phyloP scores from a whole-genome alignment of 2,329 filamentous ascomycete genomes.

The Aureobasidium subglaciale region DNA sequence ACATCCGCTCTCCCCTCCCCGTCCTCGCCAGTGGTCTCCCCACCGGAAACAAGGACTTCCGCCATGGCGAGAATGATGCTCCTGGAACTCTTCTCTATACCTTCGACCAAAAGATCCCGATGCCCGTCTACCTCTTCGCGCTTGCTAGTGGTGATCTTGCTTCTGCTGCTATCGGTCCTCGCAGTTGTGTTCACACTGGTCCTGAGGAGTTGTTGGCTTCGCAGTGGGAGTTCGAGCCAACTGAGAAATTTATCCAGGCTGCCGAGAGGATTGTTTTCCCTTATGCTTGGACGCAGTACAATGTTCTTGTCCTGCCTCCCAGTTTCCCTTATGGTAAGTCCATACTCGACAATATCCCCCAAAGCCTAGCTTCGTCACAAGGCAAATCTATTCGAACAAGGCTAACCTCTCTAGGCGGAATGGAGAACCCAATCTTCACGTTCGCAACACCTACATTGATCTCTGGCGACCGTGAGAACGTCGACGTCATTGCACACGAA shows the following conservation, averaged over 20 bases:
- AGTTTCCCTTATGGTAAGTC: slow-evolving; percentile 87
- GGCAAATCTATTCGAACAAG: too few species aligned
- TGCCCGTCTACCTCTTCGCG: slow-evolving; percentile 92
- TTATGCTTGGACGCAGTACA: slow-evolving; percentile 93
- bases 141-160: slow-evolving; percentile 77
- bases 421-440: slow-evolving; percentile 77
- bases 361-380: too few species aligned
- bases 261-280: slow-evolving; percentile 76
- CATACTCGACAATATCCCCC: too few species aligned
- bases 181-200: slow-evolving; percentile 77
- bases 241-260: slow-evolving; percentile 83
- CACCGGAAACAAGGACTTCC: slow-evolving; percentile 44
- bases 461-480: slow-evolving; percentile 72
- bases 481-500: slow-evolving; percentile 93
- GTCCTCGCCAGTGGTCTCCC: slow-evolving; percentile 86
- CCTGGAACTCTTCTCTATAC: slow-evolving; percentile 59
- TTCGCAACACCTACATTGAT: slow-evolving; percentile 94
- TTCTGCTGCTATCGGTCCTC: slow-evolving; percentile 76
- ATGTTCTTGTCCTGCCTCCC: slow-evolving; percentile 80
- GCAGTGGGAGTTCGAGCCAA: slow-evolving; percentile 91
- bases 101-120: slow-evolving; percentile 86
- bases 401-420: too few species aligned
- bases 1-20: slow-evolving; percentile 75
- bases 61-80: slow-evolving; percentile 47
- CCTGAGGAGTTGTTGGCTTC: slow-evolving; percentile 78